phyloP scores from a whole-genome alignment of 495 filamentous ascomycete species.

The Penicillium argentinense region DNA sequence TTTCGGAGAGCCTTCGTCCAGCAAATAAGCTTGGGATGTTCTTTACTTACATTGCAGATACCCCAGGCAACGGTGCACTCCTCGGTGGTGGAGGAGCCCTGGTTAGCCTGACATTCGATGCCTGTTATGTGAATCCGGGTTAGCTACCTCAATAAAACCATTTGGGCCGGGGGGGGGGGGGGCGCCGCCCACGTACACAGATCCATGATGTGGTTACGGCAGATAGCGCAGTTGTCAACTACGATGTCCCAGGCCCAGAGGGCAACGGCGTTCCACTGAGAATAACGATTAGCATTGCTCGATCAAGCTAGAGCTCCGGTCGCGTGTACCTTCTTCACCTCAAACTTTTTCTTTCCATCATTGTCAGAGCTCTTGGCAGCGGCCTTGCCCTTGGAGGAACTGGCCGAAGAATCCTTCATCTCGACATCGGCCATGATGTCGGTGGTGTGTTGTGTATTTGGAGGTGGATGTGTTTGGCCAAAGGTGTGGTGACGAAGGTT shows the following conservation, averaged over 20 bases:
- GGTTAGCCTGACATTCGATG: constrained; percentile 99
- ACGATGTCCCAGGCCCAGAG: constrained; percentile 99
- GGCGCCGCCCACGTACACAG: constrained; percentile 86
- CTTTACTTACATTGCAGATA: constrained; percentile 85
- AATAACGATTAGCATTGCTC: constrained; percentile 5
- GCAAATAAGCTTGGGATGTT: no score
- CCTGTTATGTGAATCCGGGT: constrained; percentile 56
- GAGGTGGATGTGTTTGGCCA: constrained; percentile 3
- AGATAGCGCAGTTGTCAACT: constrained; percentile 99
- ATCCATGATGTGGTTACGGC: constrained; percentile 99
- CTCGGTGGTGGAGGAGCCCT: constrained; percentile 93
- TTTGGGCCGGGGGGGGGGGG: no score
- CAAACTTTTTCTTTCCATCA: constrained; percentile 89
- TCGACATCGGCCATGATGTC: constrained; percentile 89
- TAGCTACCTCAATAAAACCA: no score
- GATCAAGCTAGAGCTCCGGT: no score
- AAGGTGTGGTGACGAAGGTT: background rate
- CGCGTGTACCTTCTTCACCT: constrained; percentile 97
- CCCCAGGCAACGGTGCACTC: constrained; percentile 99
- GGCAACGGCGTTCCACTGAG: constrained; percentile 97
- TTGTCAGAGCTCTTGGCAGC: constrained; percentile 55
- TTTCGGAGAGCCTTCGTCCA: no score
- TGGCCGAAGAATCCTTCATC: constrained; percentile 80
- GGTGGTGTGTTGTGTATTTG: background rate
- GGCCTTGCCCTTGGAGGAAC: constrained; percentile 58